These are phyloP conservation scores for Clarireedia monteithiana DNA, from an alignment of 2,329 filamentous ascomycete genomes.

Conservation along the genomic window DNA sequence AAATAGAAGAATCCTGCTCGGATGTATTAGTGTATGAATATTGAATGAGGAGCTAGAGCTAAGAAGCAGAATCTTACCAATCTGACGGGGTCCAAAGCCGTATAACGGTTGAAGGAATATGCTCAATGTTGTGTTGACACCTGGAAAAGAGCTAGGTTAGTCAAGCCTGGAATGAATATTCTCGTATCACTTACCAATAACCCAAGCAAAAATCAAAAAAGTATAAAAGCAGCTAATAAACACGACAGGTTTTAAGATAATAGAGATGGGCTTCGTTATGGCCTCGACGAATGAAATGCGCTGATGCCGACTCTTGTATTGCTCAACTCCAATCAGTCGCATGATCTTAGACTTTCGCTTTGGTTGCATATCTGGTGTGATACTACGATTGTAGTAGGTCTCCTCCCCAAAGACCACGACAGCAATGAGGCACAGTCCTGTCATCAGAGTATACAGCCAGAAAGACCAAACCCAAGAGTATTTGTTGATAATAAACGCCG, in stretches of 20 bases:
- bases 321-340: constrained; percentile 24
- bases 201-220: constrained; percentile 39
- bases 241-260: constrained; percentile 34
- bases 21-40: background rate
- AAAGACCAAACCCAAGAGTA: constrained; percentile 39
- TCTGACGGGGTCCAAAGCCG: constrained; percentile 40
- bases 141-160: constrained; percentile 16
- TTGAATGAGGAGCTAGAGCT: background rate
- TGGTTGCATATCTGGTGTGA: constrained; percentile 32
- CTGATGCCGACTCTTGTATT: constrained; percentile 22
- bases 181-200: constrained; percentile 27
- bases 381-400: constrained; percentile 41
- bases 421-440: constrained; percentile 25
- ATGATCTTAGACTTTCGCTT: constrained; percentile 22
- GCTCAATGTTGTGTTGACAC: constrained; percentile 48
- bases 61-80: constrained; percentile 33
- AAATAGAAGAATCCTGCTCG: constrained; percentile 46
- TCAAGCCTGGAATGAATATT: background rate
- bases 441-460: constrained; percentile 39
- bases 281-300: constrained; percentile 36
- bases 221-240: constrained; percentile 33
- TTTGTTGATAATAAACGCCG: constrained; percentile 28
- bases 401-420: constrained; percentile 38
- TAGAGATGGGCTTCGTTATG: constrained; percentile 32
- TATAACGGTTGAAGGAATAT: constrained; percentile 45